Conservation (phyloP, 2,329 filamentous ascomycete genomes). For the Parafenestella ontariensis region DNA sequence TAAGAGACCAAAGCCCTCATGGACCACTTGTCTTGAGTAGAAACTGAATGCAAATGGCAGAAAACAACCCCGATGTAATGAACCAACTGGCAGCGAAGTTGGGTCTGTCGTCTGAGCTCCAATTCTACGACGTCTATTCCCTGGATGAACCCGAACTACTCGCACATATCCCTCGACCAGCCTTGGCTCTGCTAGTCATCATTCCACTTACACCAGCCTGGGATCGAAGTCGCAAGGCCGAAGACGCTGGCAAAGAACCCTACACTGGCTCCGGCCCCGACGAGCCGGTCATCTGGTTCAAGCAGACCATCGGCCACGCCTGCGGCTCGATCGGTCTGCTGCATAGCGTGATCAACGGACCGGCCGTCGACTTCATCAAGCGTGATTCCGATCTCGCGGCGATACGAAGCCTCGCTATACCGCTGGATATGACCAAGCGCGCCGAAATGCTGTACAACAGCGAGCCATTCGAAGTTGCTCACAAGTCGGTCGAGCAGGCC, state of each 20-base stretch:
- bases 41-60: constrained; percentile 32
- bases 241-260: constrained; percentile 43
- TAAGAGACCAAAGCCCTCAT: constrained; percentile 15
- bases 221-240: constrained; percentile 46
- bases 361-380: constrained; percentile 49
- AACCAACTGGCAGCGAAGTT: constrained; percentile 55
- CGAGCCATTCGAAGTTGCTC: constrained; percentile 73
- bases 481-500: constrained; percentile 73
- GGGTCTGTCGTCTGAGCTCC: constrained; percentile 53
- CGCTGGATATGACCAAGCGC: constrained; percentile 68
- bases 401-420: constrained; percentile 64
- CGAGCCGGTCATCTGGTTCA: constrained; percentile 63
- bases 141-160: constrained; percentile 56
- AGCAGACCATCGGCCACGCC: constrained; percentile 62
- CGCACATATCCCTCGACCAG: constrained; percentile 57
- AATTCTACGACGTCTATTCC: constrained; percentile 60
- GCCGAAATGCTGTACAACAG: constrained; percentile 77
- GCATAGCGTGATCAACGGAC: constrained; percentile 59
- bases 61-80: constrained; percentile 63
- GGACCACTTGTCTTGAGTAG: constrained; percentile 11
- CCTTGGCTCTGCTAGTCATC: constrained; percentile 59
- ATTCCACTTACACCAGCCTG: constrained; percentile 51
- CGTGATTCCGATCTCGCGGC: constrained; percentile 51
- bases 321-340: constrained; percentile 63
- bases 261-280: constrained; percentile 55